Base-by-base conservation (phyloP, 2,329 filamentous ascomycete genomes). In the Botryotinia globosa region DNA sequence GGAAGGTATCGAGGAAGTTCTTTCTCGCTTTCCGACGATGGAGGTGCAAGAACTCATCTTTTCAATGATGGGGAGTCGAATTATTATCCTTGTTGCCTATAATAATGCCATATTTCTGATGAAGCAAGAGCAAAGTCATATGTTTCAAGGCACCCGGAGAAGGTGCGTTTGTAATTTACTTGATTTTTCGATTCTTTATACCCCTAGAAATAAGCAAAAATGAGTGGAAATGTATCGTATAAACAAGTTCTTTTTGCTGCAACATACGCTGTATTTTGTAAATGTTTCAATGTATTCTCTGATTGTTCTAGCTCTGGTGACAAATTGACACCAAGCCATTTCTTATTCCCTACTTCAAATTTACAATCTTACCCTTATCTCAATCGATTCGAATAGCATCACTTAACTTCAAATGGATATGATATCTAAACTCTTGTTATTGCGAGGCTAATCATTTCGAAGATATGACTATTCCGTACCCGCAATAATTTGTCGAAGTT, bases 1-100 rank as follows among this genome's bases (percentile, higher is more conserved):
- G 80, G 80, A 20, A 76, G 80, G n/a, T 82, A 82, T 74, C 74
- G 81, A n/a, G 80, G 81, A 69, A 81, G 79, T 76, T 78, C 76
- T 2, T 77, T 82, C 58, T 73, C 75, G 25, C 18, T 78, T 1
- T 69, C 69, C 14, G 78, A 79, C 67, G 80, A 81, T 70, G 79
- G 70, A 18, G 79, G 79, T 16, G 81, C 81, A 64, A 76, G 77
- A 71, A 81, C 75, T 32, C 80, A 81, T 75, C 72, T 82, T 58
- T 79, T 81, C 66, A 81, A 80, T 74, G 80, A 81, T 75, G 72
- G 78, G 18, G 80, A 81, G 74, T 77, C 78, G 16, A 72, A 59
- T 68, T 73, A 74, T 73, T 81, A 82, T 72, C 77, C 79, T 48
- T 81, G 81, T 76, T 82, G 81, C 75, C 73, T 81, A 74, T 82